Evolutionary conservation across 805 yeast genomes (phyloP).

Genomic region (Starmerella lactis-condensi): DNA sequence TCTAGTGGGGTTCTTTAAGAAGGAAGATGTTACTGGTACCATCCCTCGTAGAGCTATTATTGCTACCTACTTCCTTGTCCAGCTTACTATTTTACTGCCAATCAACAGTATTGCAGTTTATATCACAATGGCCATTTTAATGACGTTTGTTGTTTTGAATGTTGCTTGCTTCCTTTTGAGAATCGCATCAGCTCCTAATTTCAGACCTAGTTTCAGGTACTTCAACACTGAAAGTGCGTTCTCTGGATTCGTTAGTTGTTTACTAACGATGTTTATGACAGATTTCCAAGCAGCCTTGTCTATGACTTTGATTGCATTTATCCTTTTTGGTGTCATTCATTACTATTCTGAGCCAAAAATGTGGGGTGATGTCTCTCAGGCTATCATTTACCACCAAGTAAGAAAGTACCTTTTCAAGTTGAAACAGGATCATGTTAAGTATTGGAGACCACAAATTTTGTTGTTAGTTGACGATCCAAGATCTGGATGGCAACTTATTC

Average conservation of each 20-base stretch:
- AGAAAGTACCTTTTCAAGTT: constrained; percentile 70
- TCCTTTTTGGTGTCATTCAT: constrained; percentile 63
- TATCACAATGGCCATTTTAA: constrained; percentile 89
- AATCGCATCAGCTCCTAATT: constrained; percentile 91
- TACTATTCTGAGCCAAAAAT: constrained; percentile 85
- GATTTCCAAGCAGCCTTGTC: constrained; percentile 78
- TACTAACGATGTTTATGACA: constrained; percentile 80
- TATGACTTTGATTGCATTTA: constrained; percentile 44
- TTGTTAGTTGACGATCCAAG: constrained; percentile 80
- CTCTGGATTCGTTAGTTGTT: constrained; percentile 49
- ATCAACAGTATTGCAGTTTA: constrained; percentile 86
- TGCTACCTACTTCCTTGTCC: constrained; percentile 68
- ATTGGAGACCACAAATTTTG: constrained; percentile 94
- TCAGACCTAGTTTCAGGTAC: constrained; percentile 83
- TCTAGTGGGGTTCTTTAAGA: constrained; percentile 43
- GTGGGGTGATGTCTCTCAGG: constrained; percentile 97
- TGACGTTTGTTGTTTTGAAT: constrained; percentile 90
- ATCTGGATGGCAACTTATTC: constrained; percentile 76
- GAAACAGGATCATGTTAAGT: constrained; percentile 83
- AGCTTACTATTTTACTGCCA: constrained; percentile 69
- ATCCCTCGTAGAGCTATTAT: constrained; percentile 45
- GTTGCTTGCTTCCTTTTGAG: constrained; percentile 79
- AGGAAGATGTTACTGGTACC: constrained; percentile 32
- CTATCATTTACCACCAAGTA: constrained; percentile 88
- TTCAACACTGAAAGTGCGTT: constrained; percentile 71